phyloP scores from a whole-genome alignment of 2,329 filamentous ascomycete species.

The Colletotrichum plurivorum region DNA sequence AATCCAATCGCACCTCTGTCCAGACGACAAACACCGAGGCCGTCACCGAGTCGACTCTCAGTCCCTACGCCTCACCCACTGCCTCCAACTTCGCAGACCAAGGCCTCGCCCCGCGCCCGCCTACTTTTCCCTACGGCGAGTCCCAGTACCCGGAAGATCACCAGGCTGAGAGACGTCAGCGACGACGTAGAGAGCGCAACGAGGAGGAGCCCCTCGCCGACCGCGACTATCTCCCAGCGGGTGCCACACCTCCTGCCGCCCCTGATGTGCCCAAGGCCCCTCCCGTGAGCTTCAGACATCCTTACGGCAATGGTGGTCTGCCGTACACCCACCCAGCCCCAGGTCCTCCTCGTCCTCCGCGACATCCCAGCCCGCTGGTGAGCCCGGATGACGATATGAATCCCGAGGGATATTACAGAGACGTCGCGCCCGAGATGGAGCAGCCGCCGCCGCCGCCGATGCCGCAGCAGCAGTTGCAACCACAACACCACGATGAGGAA shows the following conservation, averaged over 20 bases:
- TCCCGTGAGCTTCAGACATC: constrained; percentile 69
- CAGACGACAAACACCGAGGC: constrained; percentile 70
- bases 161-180: constrained; percentile 58
- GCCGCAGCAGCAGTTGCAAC: constrained; percentile 41
- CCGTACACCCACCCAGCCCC: constrained; percentile 46
- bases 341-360: constrained; percentile 48
- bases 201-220: constrained; percentile 44
- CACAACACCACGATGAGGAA: constrained; percentile 27
- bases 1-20: constrained; percentile 64
- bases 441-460: constrained; percentile 46
- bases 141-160: constrained; percentile 59
- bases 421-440: constrained; percentile 30
- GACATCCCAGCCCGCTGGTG: constrained; percentile 42
- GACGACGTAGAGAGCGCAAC: constrained; percentile 56
- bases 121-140: constrained; percentile 67
- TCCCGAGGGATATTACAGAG: constrained; percentile 51
- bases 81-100: constrained; percentile 64
- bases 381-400: constrained; percentile 46
- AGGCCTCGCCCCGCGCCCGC: constrained; percentile 71
- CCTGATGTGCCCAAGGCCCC: constrained; percentile 74
- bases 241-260: constrained; percentile 62
- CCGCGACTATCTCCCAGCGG: constrained; percentile 51
- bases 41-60: constrained; percentile 71
- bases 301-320: constrained; percentile 56
- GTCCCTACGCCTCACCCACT: constrained; percentile 69